phyloP scores from a whole-genome alignment of 2,329 filamentous ascomycete species.

The Aspergillus ibericus region DNA sequence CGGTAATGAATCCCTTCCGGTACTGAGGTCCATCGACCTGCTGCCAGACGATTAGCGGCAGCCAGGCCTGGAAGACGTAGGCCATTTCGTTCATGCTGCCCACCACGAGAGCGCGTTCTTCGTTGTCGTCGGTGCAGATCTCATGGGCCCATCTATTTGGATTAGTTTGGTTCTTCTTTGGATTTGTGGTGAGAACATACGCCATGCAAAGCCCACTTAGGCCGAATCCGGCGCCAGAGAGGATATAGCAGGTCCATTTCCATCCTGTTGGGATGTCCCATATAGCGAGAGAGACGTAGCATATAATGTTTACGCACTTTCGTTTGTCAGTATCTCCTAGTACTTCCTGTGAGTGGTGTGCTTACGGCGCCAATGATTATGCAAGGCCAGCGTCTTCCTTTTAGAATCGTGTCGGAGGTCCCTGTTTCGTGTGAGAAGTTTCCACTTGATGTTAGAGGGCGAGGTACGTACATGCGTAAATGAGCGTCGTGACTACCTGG shows the following conservation, averaged over 20 bases:
- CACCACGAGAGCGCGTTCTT: slow-evolving; percentile 66
- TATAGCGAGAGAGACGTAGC: slow-evolving; percentile 46
- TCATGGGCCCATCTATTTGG: slow-evolving; percentile 52
- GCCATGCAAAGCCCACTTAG: slow-evolving; percentile 53
- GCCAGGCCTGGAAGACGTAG: slow-evolving; percentile 68
- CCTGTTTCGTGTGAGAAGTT: slow-evolving; percentile 28
- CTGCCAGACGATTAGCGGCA: slow-evolving; percentile 67
- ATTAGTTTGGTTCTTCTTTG: not conserved
- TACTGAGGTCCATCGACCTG: slow-evolving; percentile 63
- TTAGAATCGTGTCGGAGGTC: slow-evolving; percentile 62
- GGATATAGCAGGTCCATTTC: slow-evolving; percentile 65
- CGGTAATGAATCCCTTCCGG: slow-evolving; percentile 60
- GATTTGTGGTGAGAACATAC: slow-evolving; percentile 28
- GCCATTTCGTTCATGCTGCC: slow-evolving; percentile 69
- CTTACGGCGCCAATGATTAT: slow-evolving; percentile 58
- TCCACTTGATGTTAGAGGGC: accelerated
- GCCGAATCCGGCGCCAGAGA: slow-evolving; percentile 51
- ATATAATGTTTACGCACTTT: slow-evolving; percentile 43
- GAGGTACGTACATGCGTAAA: slow-evolving; percentile 54
- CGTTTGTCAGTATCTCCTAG: not conserved
- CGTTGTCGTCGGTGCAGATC: slow-evolving; percentile 58
- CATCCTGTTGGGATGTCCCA: slow-evolving; percentile 55
- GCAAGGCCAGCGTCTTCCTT: slow-evolving; percentile 62
- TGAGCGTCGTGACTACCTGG: slow-evolving; percentile 59
- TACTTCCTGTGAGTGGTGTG: slow-evolving; percentile 46